These are phyloP conservation scores for Colletotrichum sp. DNA, from an alignment of 2,329 filamentous ascomycete genomes.

Conservation along the genomic window DNA sequence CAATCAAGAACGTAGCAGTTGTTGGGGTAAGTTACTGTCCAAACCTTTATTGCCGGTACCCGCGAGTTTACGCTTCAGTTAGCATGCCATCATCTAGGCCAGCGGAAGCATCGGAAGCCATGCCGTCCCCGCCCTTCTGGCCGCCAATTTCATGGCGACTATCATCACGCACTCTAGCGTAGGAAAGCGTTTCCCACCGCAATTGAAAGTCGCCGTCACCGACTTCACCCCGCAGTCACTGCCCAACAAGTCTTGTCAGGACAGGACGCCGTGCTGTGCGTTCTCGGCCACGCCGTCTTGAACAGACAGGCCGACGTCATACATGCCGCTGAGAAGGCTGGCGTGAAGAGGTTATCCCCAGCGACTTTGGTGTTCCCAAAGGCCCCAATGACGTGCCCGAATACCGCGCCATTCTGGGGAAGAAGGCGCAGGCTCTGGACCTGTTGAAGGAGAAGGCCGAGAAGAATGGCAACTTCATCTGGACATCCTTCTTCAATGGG, in stretches of 20 bases:
- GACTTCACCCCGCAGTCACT: neutral
- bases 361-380: neutral
- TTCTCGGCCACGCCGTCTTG: neutral
- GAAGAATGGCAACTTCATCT: neutral
- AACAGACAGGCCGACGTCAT: neutral
- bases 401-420: neutral
- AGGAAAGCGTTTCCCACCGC: neutral
- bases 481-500: neutral
- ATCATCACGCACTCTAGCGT: neutral
- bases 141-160: neutral
- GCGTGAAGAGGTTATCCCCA: neutral
- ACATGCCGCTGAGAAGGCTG: neutral
- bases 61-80: fast-evolving
- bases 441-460: neutral
- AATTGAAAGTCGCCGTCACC: neutral
- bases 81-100: neutral
- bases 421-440: neutral
- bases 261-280: neutral
- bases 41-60: fast-evolving
- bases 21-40: neutral
- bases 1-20: neutral
- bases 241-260: neutral
- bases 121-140: neutral
- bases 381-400: neutral
- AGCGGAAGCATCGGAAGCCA: neutral